Evolutionary conservation across 2,329 filamentous ascomycete genomes (phyloP).

Genomic region (Xylaria digitata): DNA sequence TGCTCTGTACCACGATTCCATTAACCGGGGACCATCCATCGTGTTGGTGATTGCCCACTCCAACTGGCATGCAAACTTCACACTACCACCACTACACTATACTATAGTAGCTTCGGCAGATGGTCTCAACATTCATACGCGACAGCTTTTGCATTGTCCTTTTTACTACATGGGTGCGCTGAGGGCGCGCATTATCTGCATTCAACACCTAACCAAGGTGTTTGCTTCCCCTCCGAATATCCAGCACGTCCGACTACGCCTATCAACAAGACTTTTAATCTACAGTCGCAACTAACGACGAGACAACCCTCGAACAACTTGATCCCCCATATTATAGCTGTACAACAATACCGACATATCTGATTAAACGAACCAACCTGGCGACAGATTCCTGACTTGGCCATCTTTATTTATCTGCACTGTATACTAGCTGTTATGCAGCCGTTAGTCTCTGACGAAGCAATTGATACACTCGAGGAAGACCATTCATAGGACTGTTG

Average conservation of each 20-base stretch:
- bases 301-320: not conserved
- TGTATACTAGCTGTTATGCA: constrained; percentile 49
- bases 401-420: not conserved
- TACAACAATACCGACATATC: constrained; percentile 11
- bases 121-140: constrained; percentile 38
- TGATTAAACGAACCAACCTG: constrained; percentile 2
- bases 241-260: constrained; percentile 11
- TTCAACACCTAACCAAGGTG: constrained; percentile 21
- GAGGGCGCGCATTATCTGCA: constrained; percentile 40
- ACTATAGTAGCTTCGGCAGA: constrained; percentile 25
- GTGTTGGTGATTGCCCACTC: constrained; percentile 39
- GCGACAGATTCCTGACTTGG: constrained; percentile 5
- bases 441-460: constrained; percentile 43
- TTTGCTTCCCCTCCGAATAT: constrained; percentile 18
- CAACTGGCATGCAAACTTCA: constrained; percentile 36
- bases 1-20: constrained; percentile 16
- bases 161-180: constrained; percentile 46
- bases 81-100: constrained; percentile 3
- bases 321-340: constrained; percentile 6
- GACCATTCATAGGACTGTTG: constrained; percentile 35
- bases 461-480: constrained; percentile 45
- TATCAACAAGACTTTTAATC: not conserved
- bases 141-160: constrained; percentile 36
- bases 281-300: not conserved
- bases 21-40: constrained; percentile 35